phyloP scores from a whole-genome alignment of 2,329 filamentous ascomycete genomes.

The Colletotrichum sp. region DNA sequence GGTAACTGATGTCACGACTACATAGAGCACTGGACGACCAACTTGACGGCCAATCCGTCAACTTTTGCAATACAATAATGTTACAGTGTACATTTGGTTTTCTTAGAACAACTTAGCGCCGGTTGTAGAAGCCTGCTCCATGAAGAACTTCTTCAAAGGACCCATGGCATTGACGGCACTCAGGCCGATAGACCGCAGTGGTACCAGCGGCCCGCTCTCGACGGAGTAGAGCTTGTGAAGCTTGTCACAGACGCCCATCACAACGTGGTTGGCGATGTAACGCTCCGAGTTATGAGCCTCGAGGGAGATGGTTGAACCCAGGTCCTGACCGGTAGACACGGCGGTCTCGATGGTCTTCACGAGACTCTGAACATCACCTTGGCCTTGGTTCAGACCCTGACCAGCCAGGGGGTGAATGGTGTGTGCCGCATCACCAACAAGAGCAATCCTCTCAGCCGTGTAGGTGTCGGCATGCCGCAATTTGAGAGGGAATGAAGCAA shows the following conservation, averaged over 20 bases:
- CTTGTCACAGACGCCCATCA: conserved; percentile 85
- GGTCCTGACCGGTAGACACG: conserved; percentile 83
- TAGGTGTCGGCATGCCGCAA: conserved; percentile 96
- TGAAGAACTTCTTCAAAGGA: conserved; percentile 83
- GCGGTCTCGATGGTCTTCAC: conserved; percentile 76
- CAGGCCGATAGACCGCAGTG: conserved; percentile 78
- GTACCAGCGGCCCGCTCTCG: conserved; percentile 78
- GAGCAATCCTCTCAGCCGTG: conserved; percentile 84
- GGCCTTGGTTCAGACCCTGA: conserved; percentile 92
- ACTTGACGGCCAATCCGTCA: neutral
- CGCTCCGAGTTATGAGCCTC: conserved; percentile 83
- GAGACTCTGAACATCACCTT: conserved; percentile 85
- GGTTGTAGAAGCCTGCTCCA: conserved; percentile 71
- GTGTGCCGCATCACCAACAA: conserved; percentile 94
- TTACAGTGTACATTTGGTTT: neutral
- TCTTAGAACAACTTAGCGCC: conserved; percentile 49
- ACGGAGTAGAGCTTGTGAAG: conserved; percentile 92
- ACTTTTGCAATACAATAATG: conserved; percentile 1
- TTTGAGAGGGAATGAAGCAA: conserved; percentile 90
- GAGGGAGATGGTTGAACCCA: conserved; percentile 78
- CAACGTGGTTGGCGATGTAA: conserved; percentile 80
- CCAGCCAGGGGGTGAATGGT: conserved; percentile 94
- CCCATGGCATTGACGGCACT: conserved; percentile 76
- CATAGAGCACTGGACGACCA: neutral
- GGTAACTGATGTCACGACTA: neutral